Percentiles rank a stretch among this genome's conserved stretches.
Evolutionary conservation across 2,329 filamentous ascomycete genomes (phyloP).

Genomic region (Diplodia scrobiculata): DNA sequence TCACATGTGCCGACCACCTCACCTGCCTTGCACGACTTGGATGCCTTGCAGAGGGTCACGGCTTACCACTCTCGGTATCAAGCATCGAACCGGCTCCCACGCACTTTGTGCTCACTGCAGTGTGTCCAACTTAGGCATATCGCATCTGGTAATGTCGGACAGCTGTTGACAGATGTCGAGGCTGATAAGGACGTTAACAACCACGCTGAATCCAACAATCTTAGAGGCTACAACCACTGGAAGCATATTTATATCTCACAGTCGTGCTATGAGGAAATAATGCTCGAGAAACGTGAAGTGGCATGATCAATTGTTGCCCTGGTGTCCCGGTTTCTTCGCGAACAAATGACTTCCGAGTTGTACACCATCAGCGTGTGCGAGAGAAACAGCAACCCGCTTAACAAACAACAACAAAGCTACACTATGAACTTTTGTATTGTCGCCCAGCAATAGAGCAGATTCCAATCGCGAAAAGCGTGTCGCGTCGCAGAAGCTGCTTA

Average conservation of each 20-base stretch:
- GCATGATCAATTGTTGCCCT: no score
- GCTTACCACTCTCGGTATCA: background rate
- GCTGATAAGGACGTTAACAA: background rate
- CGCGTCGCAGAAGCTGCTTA: conserved; percentile 11
- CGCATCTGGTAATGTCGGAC: background rate
- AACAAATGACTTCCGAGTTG: background rate
- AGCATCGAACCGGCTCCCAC: background rate
- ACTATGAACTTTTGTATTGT: background rate
- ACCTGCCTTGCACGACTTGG: background rate
- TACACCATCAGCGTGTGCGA: background rate
- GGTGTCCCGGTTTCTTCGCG: background rate
- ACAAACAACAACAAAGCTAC: background rate
- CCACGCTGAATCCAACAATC: background rate
- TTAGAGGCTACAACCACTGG: background rate
- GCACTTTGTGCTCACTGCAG: background rate
- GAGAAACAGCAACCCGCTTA: background rate
- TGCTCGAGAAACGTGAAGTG: background rate
- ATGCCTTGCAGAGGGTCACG: background rate
- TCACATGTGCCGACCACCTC: background rate
- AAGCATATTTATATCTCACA: background rate
- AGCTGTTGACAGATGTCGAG: background rate
- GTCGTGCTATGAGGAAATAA: background rate
- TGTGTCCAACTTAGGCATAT: background rate
- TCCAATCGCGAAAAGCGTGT: background rate
- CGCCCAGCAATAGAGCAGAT: conserved; percentile 12